A percentile compares a stretch with the other conserved stretches of the same genome.
These are phyloP conservation scores for Neofusicoccum laricinum DNA, from an alignment of 2,329 filamentous ascomycete genomes.

Conservation along the genomic window DNA sequence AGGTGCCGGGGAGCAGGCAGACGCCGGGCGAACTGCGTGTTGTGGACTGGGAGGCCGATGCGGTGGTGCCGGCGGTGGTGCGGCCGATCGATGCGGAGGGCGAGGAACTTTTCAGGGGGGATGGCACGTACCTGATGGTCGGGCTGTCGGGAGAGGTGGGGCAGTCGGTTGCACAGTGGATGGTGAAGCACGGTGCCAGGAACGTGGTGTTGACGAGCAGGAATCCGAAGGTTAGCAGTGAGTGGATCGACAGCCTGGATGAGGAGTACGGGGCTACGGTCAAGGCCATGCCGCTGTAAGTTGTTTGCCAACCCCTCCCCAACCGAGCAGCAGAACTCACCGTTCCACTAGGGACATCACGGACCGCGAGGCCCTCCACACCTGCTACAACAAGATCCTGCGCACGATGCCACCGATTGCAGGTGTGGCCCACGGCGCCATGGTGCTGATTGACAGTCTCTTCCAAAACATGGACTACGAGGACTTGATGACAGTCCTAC, in stretches of 20 bases:
- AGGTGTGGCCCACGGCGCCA: conserved; percentile 24
- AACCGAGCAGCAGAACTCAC: too few species aligned
- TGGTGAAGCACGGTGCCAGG: conserved; percentile 24
- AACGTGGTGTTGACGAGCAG: conserved; percentile 38
- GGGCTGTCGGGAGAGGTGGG: conserved; percentile 25
- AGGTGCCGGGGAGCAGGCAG: too few species aligned
- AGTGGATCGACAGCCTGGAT: conserved; percentile 25
- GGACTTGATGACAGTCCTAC: conserved; percentile 11
- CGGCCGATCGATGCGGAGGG: not conserved
- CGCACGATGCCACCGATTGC: conserved; percentile 17
- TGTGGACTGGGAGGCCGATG: too few species aligned
- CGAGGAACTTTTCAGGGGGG: not conserved
- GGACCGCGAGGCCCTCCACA: not conserved
- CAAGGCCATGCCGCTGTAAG: not conserved
- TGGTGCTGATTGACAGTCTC: conserved; percentile 20
- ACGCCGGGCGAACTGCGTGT: not conserved
- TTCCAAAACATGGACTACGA: conserved; percentile 18
- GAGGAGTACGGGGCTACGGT: conserved; percentile 13
- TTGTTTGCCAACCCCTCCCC: too few species aligned
- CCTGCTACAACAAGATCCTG: conserved; percentile 7
- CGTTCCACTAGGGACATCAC: conserved; percentile 12
- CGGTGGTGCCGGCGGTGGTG: not conserved
- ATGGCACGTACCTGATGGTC: conserved; percentile 23
- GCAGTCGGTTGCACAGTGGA: conserved; percentile 22
- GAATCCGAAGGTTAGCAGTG: conserved; percentile 31